A percentile compares a stretch with the other conserved stretches of the same genome.
phyloP scores from a whole-genome alignment of 2,329 filamentous ascomycete genomes.

The Albophoma yamanashiensis region DNA sequence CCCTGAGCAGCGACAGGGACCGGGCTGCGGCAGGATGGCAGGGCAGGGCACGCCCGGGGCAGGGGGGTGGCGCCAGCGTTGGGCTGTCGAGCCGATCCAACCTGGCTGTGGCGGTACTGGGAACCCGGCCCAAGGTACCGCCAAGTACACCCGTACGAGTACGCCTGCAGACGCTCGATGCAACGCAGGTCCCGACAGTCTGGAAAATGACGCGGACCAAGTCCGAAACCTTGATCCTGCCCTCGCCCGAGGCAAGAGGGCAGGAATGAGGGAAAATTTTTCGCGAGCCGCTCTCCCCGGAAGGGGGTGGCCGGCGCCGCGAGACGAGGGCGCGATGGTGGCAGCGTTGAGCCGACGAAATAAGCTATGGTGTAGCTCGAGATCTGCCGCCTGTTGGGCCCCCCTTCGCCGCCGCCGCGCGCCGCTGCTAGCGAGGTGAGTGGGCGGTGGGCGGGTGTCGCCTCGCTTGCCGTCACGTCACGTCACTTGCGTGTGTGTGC shows the following conservation, averaged over 20 bases:
- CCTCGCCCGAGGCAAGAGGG: background rate
- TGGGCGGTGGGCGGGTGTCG: background rate
- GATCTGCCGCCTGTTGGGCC: background rate
- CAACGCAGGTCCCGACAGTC: slow-evolving; percentile 20
- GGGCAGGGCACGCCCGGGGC: background rate
- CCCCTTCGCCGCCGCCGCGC: background rate
- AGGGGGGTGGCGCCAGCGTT: background rate
- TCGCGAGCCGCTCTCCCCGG: background rate
- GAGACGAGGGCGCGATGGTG: background rate
- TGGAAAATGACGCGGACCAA: slow-evolving; percentile 17
- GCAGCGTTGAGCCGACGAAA: background rate
- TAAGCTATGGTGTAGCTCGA: background rate
- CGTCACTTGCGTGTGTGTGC: background rate
- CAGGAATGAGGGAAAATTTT: background rate
- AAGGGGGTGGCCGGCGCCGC: background rate
- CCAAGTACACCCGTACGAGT: background rate
- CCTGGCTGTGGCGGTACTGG: background rate
- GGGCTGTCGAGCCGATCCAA: background rate
- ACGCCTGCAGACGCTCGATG: slow-evolving; percentile 5
- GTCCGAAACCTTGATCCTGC: background rate
- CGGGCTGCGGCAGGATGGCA: background rate
- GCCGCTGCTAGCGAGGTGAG: background rate
- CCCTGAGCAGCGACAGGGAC: background rate
- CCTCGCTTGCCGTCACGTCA: background rate
- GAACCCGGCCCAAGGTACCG: background rate